phyloP scores from a whole-genome alignment of 768 basidiomycete genomes.

The Tulasnella sp. region DNA sequence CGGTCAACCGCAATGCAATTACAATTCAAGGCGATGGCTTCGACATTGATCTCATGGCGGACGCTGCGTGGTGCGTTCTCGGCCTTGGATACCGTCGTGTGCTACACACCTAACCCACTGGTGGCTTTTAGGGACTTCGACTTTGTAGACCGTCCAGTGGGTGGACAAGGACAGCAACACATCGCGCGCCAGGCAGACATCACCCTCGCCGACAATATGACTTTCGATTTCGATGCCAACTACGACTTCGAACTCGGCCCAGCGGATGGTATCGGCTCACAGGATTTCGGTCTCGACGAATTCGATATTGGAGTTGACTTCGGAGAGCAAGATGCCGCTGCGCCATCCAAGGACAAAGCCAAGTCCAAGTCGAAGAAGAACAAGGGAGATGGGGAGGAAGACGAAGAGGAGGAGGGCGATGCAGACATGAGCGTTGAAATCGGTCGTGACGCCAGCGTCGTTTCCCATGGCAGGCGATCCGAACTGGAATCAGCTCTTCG shows the following conservation, averaged over 20 bases:
- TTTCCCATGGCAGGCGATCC: constrained; percentile 50
- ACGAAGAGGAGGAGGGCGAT: constrained; percentile 45
- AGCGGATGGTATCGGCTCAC: constrained; percentile 79
- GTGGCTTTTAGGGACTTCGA: constrained; percentile 62
- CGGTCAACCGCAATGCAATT: constrained; percentile 82
- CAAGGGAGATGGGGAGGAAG: constrained; percentile 27
- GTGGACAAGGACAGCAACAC: constrained; percentile 63
- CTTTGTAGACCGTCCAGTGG: constrained; percentile 60
- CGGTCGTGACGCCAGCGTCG: constrained; percentile 64
- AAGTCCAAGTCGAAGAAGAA: constrained; percentile 35
- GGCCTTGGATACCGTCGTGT: not conserved
- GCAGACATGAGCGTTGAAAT: constrained; percentile 64
- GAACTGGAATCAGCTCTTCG: constrained; percentile 57
- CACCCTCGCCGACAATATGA: constrained; percentile 73
- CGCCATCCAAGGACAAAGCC: constrained; percentile 37
- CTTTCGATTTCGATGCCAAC: constrained; percentile 56
- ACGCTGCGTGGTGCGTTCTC: constrained; percentile 64
- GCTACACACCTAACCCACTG: constrained; percentile 21
- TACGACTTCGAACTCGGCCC: constrained; percentile 79
- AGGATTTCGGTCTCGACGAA: constrained; percentile 74
- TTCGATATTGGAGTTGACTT: constrained; percentile 75
- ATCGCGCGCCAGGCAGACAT: constrained; percentile 85
- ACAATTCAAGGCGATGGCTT: constrained; percentile 65
- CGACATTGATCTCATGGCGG: constrained; percentile 57
- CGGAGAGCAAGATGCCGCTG: constrained; percentile 48